Evolutionary conservation across 805 yeast species (phyloP).

Genomic region (Yarrowia bubula): DNA sequence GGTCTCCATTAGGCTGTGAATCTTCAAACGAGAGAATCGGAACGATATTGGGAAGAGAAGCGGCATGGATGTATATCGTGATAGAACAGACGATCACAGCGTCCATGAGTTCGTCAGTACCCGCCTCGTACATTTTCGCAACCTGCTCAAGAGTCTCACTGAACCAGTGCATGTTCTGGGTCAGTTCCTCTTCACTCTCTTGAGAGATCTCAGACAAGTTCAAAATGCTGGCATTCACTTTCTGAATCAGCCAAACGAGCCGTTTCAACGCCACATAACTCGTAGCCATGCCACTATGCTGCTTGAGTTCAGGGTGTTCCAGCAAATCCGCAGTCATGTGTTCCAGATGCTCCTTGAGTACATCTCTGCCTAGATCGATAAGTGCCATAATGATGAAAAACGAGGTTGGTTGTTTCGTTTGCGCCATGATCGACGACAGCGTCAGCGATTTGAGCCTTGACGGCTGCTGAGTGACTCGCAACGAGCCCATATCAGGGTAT

Average conservation of each 20-base stretch:
- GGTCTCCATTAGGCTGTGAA: neutral
- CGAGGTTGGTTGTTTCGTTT: neutral
- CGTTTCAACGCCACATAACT: neutral
- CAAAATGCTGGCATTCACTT: neutral
- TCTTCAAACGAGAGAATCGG: neutral
- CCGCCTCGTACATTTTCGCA: neutral
- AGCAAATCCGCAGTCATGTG: neutral
- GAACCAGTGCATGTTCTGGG: neutral
- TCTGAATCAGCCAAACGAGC: neutral
- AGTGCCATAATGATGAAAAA: neutral
- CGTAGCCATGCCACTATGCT: neutral
- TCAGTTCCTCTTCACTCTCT: neutral
- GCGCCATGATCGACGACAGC: neutral
- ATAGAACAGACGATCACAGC: slow-evolving; percentile 3
- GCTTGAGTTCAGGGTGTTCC: neutral
- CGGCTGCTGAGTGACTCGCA: neutral
- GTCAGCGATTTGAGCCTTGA: neutral
- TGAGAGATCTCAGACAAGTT: neutral
- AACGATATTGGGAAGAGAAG: neutral
- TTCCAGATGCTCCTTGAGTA: neutral
- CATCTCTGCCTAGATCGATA: neutral
- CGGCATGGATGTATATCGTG: neutral
- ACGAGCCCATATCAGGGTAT: neutral
- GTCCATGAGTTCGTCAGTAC: neutral
- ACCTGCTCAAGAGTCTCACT: slow-evolving; percentile 5